Percentiles rank a stretch among this genome's conserved stretches.
Evolutionary conservation across 495 filamentous ascomycete genomes (phyloP).

Genomic region (Talaromyces nanjingensis): DNA sequence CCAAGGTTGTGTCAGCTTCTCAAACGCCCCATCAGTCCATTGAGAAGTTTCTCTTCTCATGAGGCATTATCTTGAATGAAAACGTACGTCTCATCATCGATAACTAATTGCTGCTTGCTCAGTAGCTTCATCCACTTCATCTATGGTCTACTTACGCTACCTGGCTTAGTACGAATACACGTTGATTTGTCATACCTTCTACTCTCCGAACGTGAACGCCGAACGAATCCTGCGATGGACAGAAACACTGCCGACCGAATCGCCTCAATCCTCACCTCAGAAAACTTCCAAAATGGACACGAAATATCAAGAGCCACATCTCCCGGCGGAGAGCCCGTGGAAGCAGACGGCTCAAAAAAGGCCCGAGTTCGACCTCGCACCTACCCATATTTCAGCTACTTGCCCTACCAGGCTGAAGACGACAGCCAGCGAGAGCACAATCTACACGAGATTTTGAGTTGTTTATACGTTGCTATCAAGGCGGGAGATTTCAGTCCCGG

Average conservation of each 20-base stretch:
- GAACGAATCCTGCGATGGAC: slow-evolving; percentile 30
- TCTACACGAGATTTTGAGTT: slow-evolving; percentile 77
- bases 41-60: neutral
- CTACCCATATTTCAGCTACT: slow-evolving; percentile 81
- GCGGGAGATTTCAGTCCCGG: slow-evolving; percentile 92
- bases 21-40: neutral
- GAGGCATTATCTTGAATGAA: neutral
- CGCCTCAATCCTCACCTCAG: slow-evolving; percentile 31
- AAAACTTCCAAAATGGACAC: slow-evolving; percentile 41
- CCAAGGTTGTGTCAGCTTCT: neutral
- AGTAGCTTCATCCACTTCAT: neutral
- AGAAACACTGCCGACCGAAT: slow-evolving; percentile 23
- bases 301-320: slow-evolving; percentile 59
- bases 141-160: neutral
- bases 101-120: neutral
- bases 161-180: neutral
- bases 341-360: slow-evolving; percentile 44
- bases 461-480: slow-evolving; percentile 84
- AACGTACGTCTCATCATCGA: neutral
- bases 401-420: slow-evolving; percentile 82
- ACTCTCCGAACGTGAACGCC: neutral
- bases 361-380: slow-evolving; percentile 78
- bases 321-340: slow-evolving; percentile 55
- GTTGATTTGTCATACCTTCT: slow-evolving; percentile 1
- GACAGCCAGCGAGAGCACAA: slow-evolving; percentile 64